phyloP scores from a whole-genome alignment of 2,329 filamentous ascomycete species.

The Fusarium virguliforme region DNA sequence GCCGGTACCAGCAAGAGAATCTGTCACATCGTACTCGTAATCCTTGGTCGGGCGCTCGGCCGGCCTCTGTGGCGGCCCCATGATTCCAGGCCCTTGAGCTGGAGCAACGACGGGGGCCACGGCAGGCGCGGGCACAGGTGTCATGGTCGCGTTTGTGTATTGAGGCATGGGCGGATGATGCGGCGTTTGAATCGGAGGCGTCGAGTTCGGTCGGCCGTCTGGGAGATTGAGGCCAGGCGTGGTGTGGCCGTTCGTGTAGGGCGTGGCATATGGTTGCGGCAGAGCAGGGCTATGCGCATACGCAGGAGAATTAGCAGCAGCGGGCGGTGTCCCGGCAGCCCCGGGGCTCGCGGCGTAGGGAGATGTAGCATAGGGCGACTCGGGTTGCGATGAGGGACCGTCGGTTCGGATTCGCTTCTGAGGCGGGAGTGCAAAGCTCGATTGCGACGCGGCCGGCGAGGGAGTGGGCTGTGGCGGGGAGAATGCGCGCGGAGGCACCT shows the following conservation, averaged over 20 bases:
- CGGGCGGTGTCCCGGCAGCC: conserved; percentile 60
- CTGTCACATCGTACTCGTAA: conserved; percentile 81
- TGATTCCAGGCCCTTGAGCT: conserved; percentile 56
- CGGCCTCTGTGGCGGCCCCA: conserved; percentile 74
- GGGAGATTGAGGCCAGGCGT: conserved; percentile 57
- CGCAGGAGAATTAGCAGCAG: conserved; percentile 57
- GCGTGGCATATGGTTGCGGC: conserved; percentile 55
- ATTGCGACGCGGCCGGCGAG: conserved; percentile 72
- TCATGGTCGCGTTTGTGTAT: conserved; percentile 48
- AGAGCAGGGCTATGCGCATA: conserved; percentile 56
- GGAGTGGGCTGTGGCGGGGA: conserved; percentile 75
- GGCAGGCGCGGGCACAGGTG: conserved; percentile 48
- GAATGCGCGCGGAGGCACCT: conserved; percentile 69
- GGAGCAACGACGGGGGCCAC: conserved; percentile 46
- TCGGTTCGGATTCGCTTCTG: conserved; percentile 76
- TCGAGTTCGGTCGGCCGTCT: conserved; percentile 53
- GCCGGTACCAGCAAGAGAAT: conserved; percentile 87
- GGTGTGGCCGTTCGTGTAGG: conserved; percentile 59
- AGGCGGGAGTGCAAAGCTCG: conserved; percentile 73
- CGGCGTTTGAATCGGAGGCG: conserved; percentile 54
- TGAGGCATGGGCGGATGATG: conserved; percentile 52
- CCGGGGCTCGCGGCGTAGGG: conserved; percentile 66
- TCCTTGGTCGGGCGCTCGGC: conserved; percentile 75
- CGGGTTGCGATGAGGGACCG: conserved; percentile 77
- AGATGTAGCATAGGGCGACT: conserved; percentile 72